Evolutionary conservation across 164 flowering plant species (phyloP).

Genomic region (Chimonanthus praecox): DNA sequence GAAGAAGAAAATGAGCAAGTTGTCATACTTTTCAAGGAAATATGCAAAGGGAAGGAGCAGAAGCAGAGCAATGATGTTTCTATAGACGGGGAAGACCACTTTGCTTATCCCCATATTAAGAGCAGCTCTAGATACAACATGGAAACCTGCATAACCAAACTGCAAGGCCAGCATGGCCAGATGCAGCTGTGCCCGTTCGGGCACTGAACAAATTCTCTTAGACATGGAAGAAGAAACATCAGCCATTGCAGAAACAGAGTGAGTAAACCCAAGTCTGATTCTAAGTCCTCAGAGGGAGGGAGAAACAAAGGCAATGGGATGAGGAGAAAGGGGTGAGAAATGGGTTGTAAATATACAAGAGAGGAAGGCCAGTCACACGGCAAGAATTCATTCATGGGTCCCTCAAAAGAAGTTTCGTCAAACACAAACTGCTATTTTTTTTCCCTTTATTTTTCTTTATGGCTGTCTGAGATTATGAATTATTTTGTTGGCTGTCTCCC

Average conservation of each 20-base stretch:
- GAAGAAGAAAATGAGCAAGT: neutral
- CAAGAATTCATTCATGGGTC: constrained; percentile 23
- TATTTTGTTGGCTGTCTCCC: constrained; percentile 4
- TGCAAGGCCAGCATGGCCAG: constrained; percentile 98
- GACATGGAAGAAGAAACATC: constrained; percentile 33
- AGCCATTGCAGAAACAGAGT: constrained; percentile 39
- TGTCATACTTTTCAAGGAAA: constrained; percentile 79
- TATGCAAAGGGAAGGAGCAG: constrained; percentile 89
- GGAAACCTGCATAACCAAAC: constrained; percentile 99
- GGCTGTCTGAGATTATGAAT: neutral
- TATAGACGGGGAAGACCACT: constrained; percentile 82
- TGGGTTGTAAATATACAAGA: constrained; percentile 29
- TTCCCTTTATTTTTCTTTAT: neutral
- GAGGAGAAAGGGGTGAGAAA: constrained; percentile 3
- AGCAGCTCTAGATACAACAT: constrained; percentile 92
- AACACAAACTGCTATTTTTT: constrained; percentile 19
- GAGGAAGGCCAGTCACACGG: constrained; percentile 7
- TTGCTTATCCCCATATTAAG: constrained; percentile 98
- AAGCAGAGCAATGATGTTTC: constrained; percentile 87
- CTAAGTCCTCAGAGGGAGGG: neutral
- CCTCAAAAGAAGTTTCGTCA: constrained; percentile 38
- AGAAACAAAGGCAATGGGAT: neutral
- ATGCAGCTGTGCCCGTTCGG: constrained; percentile 81
- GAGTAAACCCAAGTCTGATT: neutral
- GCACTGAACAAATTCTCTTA: constrained; percentile 51